Conservation (phyloP, 352 stramenopile genomes). For the Phytopythium vexans region DNA sequence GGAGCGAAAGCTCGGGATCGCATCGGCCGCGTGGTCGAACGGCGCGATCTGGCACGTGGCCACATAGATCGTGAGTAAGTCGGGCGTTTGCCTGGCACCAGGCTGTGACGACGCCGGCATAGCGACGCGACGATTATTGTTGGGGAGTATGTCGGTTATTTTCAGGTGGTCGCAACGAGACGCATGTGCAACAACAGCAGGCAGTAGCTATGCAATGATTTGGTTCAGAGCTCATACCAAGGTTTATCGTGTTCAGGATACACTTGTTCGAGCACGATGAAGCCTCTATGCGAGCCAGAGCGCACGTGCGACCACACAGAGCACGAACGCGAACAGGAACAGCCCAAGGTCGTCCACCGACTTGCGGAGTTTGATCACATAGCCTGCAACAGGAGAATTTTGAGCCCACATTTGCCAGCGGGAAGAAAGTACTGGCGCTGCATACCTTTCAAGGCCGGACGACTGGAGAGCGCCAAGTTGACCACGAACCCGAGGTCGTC, state of each 20-base stretch:
- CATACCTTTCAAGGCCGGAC: conserved; percentile 61
- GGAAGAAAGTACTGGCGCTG: background rate
- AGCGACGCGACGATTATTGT: background rate
- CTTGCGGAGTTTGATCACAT: conserved; percentile 64
- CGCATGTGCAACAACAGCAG: no score
- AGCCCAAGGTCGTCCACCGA: conserved; percentile 71
- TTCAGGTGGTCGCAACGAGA: no score
- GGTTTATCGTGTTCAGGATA: no score
- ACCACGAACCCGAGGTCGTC: conserved; percentile 60
- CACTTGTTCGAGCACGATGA: background rate
- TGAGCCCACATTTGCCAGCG: background rate
- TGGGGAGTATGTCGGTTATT: no score
- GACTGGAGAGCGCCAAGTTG: conserved; percentile 57
- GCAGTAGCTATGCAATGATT: no score
- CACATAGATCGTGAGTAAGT: conserved; percentile 52
- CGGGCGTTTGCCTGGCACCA: background rate
- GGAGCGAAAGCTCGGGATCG: background rate
- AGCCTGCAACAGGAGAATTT: conserved; percentile 24
- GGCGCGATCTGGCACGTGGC: conserved; percentile 47
- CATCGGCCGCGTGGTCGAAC: conserved; percentile 8
- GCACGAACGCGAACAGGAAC: conserved; percentile 64
- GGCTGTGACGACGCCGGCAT: background rate
- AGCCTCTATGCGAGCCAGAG: conserved; percentile 27
- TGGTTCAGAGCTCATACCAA: no score
- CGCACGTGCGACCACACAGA: conserved; percentile 40